Percentiles rank a stretch among this genome's conserved stretches.
Conservation (phyloP, 2,329 filamentous ascomycete species). For the Clonostachys solani region DNA sequence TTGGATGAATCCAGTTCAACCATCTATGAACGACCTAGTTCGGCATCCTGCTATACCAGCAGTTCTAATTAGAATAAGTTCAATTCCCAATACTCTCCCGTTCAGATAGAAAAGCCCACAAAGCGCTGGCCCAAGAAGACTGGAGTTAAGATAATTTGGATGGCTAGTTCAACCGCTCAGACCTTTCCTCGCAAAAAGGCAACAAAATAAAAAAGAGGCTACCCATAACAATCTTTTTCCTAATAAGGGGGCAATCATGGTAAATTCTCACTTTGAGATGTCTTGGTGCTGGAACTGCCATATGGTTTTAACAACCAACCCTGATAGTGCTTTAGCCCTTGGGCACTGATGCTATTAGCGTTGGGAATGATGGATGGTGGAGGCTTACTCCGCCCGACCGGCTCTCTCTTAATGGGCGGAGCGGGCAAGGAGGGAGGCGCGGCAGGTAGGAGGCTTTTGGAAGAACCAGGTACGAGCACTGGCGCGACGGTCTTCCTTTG, state of each 20-base stretch:
- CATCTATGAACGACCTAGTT: too few relatives aligned
- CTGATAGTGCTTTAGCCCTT: conserved; percentile 26
- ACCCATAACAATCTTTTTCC: too few relatives aligned
- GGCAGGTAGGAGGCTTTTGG: conserved; percentile 26
- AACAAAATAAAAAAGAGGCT: neutral
- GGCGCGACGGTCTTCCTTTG: conserved; percentile 9
- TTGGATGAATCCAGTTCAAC: too few relatives aligned
- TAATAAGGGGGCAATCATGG: conserved; percentile 11
- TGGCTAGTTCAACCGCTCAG: neutral
- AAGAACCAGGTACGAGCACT: conserved; percentile 7
- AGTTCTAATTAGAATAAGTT: too few relatives aligned
- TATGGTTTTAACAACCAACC: conserved; percentile 31
- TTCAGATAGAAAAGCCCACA: too few relatives aligned
- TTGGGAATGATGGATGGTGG: conserved; percentile 18
- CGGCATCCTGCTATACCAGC: too few relatives aligned
- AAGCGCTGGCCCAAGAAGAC: too few relatives aligned
- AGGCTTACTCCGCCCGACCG: conserved; percentile 15
- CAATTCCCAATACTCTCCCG: too few relatives aligned
- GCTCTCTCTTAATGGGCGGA: conserved; percentile 24
- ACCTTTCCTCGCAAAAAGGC: neutral
- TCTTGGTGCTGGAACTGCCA: conserved; percentile 21
- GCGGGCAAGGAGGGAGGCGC: conserved; percentile 30
- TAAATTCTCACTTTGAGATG: conserved; percentile 23
- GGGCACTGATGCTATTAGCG: neutral
- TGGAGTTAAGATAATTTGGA: neutral